Base-by-base conservation (phyloP, 176 grass and related monocot genomes). In the Typha latifolia region DNA sequence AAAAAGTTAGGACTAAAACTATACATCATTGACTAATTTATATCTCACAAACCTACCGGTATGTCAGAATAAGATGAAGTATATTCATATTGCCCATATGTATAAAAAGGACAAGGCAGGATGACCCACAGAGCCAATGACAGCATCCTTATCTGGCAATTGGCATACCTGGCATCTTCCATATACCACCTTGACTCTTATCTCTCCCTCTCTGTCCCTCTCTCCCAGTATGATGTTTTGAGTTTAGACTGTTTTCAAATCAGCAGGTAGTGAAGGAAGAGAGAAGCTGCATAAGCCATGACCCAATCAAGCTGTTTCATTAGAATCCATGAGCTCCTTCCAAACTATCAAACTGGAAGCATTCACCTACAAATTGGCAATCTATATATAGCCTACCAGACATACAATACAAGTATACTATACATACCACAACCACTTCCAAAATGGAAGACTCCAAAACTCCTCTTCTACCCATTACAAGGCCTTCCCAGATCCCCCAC, bases 401-500 rank as follows among this genome's bases (percentile, higher is more conserved):
- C 51, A 10, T 55, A n/a, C 51, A 55, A 55, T 18, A 15, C 5
- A 26, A 26, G 24, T 26, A 26, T 26, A 26, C 24, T 4, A 55
- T 12, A 4, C 51, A 55, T 18, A 55, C 14, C 51, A 64, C 14
- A 64, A 3, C 2, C 62, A 9, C 29, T 18, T 64, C 14, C 62
- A 34, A 8, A 64, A 64, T 64, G 62, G 62, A 64, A 34, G 31
- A 64, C 27, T 24, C 26, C 1, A 64, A 64, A 43, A 34, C 31
- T 32, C 62, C 62, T 14, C 62, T 64, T 34, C 62, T 64, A 43
- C 62, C 62, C 12, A 64, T 64, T 64, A 64, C 24, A 18, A 64
- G 62, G 4, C 29, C 62, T 32, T 14, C 14, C 29, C 31, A 64
- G 32, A 16, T 0, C 62, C 62, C 24, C 12, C 12, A 37, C 27